A percentile compares a stretch with the other conserved stretches of the same genome.
These are phyloP conservation scores for Candida palmyrensis DNA, from an alignment of 805 yeast species.

Conservation along the genomic window DNA sequence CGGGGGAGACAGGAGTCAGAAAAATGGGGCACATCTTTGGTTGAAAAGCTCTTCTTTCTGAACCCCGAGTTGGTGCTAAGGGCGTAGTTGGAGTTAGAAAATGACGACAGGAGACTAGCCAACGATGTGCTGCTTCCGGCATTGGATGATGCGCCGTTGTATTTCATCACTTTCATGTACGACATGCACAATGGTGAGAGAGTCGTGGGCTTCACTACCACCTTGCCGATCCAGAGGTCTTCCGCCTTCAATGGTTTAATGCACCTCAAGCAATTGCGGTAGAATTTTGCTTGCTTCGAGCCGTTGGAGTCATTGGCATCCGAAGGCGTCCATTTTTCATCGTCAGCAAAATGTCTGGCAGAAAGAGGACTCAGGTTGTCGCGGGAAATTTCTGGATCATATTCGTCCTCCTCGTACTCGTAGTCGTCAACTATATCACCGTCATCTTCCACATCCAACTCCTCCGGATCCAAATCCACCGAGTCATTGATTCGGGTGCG, in stretches of 20 bases:
- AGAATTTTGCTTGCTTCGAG: slow-evolving; percentile 33
- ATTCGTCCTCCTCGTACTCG: slow-evolving; percentile 5
- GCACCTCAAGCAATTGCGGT: slow-evolving; percentile 52
- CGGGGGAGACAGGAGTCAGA: slow-evolving; percentile 22
- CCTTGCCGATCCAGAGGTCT: slow-evolving; percentile 50
- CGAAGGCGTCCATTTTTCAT: slow-evolving; percentile 44
- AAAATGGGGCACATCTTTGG: slow-evolving; percentile 14
- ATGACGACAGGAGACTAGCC: slow-evolving; percentile 10
- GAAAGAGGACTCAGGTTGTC: slow-evolving; percentile 5
- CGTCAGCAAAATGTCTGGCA: slow-evolving; percentile 7
- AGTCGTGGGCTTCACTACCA: slow-evolving; percentile 34
- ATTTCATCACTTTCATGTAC: slow-evolving; percentile 16
- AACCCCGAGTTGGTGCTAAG: neutral
- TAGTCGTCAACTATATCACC: slow-evolving; percentile 10
- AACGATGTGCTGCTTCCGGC: slow-evolving; percentile 14
- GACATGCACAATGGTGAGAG: slow-evolving; percentile 23
- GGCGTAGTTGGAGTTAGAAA: slow-evolving; percentile 2
- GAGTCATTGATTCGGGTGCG: no score
- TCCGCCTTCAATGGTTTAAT: slow-evolving; percentile 48
- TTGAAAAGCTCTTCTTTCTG: slow-evolving; percentile 11
- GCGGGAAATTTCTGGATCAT: slow-evolving; percentile 5
- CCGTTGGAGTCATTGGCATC: slow-evolving; percentile 20
- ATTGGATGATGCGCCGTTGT: slow-evolving; percentile 6
- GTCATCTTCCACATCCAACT: slow-evolving; percentile 8
- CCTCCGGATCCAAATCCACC: slow-evolving; percentile 2